phyloP scores from a whole-genome alignment of 495 filamentous ascomycete genomes.

The Neurospora sp. region DNA sequence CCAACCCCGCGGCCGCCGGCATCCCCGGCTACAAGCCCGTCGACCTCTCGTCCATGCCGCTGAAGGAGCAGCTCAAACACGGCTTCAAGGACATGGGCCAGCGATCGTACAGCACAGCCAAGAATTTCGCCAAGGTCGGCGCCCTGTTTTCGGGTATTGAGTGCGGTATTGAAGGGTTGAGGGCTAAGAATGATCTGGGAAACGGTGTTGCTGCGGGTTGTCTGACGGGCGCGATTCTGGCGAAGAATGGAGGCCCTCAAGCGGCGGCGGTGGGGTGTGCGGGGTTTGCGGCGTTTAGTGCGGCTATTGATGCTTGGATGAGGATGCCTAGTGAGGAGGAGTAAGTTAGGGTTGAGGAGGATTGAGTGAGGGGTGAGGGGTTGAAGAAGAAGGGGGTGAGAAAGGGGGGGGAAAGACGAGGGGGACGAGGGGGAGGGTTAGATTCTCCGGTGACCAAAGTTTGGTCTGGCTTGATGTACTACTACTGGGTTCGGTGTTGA shows the following conservation, averaged over 20 bases:
- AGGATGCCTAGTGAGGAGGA: slow-evolving; percentile 48
- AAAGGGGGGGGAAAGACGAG: background rate
- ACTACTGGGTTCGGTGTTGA: background rate
- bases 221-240: slow-evolving; percentile 80
- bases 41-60: slow-evolving; percentile 50
- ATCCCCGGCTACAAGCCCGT: slow-evolving; percentile 32
- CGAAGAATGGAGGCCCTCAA: slow-evolving; percentile 76
- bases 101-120: slow-evolving; percentile 73
- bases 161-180: slow-evolving; percentile 84
- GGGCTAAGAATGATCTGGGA: slow-evolving; percentile 86
- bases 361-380: background rate
- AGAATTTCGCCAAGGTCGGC: slow-evolving; percentile 90
- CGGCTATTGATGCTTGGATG: slow-evolving; percentile 91
- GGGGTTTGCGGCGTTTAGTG: slow-evolving; percentile 91
- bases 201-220: slow-evolving; percentile 87
- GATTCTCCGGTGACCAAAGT: background rate
- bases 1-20: slow-evolving; percentile 7
- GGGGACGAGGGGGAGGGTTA: background rate
- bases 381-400: background rate
- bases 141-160: slow-evolving; percentile 87
- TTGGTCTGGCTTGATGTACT: background rate
- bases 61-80: slow-evolving; percentile 65
- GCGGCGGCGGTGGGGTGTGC: slow-evolving; percentile 83
- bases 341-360: slow-evolving; percentile 8
- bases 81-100: slow-evolving; percentile 93